phyloP scores from a whole-genome alignment of 176 grass and related monocot genomes.

The Musa troglodytarum region DNA sequence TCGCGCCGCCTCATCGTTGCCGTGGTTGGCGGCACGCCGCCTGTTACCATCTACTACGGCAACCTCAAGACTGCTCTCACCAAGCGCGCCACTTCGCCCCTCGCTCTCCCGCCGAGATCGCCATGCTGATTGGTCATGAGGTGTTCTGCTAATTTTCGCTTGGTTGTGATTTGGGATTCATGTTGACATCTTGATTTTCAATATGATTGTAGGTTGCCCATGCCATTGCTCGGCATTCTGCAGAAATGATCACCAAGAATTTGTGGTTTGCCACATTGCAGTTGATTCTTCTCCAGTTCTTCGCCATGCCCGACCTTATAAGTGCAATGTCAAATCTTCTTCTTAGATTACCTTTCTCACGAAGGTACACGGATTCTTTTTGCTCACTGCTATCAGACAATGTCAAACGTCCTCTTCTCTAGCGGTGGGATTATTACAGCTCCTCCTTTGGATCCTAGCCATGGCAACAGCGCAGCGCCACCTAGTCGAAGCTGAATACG shows the following conservation, averaged over 20 bases:
- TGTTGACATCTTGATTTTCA: background rate
- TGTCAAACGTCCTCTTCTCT: too few relatives aligned
- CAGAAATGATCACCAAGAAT: constrained; percentile 66
- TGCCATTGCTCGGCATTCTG: constrained; percentile 55
- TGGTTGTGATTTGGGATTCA: constrained; percentile 11
- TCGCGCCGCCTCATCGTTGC: constrained; percentile 33
- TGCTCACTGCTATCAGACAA: background rate
- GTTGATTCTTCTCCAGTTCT: constrained; percentile 65
- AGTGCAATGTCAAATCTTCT: constrained; percentile 63
- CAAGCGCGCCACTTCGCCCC: constrained; percentile 64
- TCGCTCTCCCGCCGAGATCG: constrained; percentile 58
- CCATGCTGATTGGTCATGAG: constrained; percentile 78
- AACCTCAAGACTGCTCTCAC: constrained; percentile 79
- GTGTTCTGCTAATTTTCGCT: constrained; percentile 21
- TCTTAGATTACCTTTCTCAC: constrained; percentile 74
- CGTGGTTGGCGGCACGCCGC: constrained; percentile 29
- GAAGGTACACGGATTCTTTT: constrained; percentile 35
- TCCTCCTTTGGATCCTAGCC: too few relatives aligned
- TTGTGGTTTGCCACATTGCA: constrained; percentile 58
- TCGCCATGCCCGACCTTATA: constrained; percentile 86
- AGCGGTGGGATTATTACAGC: too few relatives aligned
- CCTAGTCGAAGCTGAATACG: too few relatives aligned
- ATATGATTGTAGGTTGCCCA: constrained; percentile 61
- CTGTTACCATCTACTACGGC: constrained; percentile 50
- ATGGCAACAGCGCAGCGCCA: too few relatives aligned